A percentile compares a stretch with the other conserved stretches of the same genome.
Evolutionary conservation across 2,329 filamentous ascomycete species (phyloP).

Genomic region (Calonectria fujianensis): DNA sequence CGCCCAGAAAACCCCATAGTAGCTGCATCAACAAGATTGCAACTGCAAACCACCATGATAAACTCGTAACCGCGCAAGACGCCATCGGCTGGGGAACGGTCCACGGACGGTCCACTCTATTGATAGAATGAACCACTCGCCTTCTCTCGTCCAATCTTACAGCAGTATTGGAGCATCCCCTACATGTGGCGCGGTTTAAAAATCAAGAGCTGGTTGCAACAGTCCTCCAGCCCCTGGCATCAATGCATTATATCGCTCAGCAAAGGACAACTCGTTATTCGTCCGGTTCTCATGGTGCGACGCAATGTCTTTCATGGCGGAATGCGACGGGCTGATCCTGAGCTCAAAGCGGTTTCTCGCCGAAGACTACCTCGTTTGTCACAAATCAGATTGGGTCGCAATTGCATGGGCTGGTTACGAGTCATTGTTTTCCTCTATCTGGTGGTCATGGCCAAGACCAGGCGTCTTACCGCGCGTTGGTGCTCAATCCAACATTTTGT

Average conservation of each 20-base stretch:
- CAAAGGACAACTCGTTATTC: conserved; percentile 35
- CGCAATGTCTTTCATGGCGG: conserved; percentile 13
- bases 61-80: conserved; percentile 44
- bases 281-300: conserved; percentile 24
- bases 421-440: conserved; percentile 10
- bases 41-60: conserved; percentile 25
- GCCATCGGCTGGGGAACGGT: conserved; percentile 40
- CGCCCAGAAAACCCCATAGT: neutral
- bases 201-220: conserved; percentile 23
- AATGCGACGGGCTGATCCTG: conserved; percentile 20
- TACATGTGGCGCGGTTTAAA: conserved; percentile 38
- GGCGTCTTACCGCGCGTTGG: neutral
- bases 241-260: conserved; percentile 44
- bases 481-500: conserved; percentile 6
- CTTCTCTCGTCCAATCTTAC: conserved; percentile 44
- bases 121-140: conserved; percentile 39
- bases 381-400: conserved; percentile 14
- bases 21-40: neutral
- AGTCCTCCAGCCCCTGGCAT: conserved; percentile 27
- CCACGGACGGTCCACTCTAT: conserved; percentile 45
- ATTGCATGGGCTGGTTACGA: neutral
- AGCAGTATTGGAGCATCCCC: conserved; percentile 37
- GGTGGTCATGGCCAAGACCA: conserved; percentile 8
- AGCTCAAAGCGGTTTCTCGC: conserved; percentile 16
- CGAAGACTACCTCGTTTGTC: conserved; percentile 2